Base-by-base conservation (phyloP, 371 early-diverging fungal genomes). In the Mortierella sp. region DNA sequence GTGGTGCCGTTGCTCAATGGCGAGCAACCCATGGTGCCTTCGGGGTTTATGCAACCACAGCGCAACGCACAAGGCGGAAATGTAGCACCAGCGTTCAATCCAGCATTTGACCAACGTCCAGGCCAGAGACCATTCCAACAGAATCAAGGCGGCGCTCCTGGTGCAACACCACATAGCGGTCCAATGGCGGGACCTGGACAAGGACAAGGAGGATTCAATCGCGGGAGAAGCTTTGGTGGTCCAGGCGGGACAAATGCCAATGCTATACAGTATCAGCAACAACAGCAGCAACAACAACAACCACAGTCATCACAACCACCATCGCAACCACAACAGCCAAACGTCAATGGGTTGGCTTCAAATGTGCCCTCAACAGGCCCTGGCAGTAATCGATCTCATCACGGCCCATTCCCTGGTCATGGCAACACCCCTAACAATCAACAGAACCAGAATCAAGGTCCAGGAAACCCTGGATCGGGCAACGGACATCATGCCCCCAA, bases 81-180 rank as follows among this genome's bases (percentile, higher is more conserved):
- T 40, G 27, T 37, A 19, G 61, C 55, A 22, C 50, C 71, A 9
- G 48, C 60, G 2, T 58, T 64, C 60, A 71, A 64, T 22, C 71
- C 71, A 28, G 51, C 59, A 4, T 71, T 71, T 37, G 60, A 67
- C 37, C 69, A 69, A 29, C 62, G 63, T 16, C 69, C 44, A 44
- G 60, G 49, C 21, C 68, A 55, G 6, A 55, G 68, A 46, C 52
- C 68, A 6, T 59, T 58, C 28, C 48, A 44, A 8, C 62, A 55
- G 40, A 51, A 47, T n/a, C 66, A 57, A 40, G 54, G 54, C 4
- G 45, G 61, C 40, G 27, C 19, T 25, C 43, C 44, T 25, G 39
- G 40, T 29, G 53, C 44, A 5, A 41, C 31, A 14, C 14, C 27
- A 22, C 56, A 37, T 16, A 25, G 49, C 34, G 39, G 24, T 31